A percentile compares a stretch with the other conserved stretches of the same genome.
Conservation (phyloP, 257 asterid genomes). For the Penstemon barbatus region DNA sequence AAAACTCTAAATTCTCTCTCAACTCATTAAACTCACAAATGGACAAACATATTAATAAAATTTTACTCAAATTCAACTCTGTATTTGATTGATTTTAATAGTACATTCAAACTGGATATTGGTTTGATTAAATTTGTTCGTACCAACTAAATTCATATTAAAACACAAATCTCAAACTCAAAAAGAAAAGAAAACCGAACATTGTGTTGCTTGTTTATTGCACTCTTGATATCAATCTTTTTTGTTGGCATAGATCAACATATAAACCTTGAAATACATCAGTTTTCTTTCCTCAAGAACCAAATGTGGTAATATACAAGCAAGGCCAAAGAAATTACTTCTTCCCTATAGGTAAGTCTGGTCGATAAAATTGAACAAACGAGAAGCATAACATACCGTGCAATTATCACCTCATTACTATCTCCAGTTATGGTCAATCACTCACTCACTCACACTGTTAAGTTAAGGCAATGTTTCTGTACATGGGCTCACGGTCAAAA, state of each 20-base stretch:
- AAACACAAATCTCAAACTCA: no score
- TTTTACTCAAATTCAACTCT: no score
- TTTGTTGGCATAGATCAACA: no score
- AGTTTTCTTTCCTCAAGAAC: not conserved
- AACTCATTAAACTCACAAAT: no score
- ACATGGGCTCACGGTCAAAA: slow-evolving; percentile 12
- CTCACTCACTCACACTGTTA: not conserved
- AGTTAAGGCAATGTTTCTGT: slow-evolving; percentile 5
- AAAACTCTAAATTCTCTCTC: no score
- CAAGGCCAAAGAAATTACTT: slow-evolving; percentile 24
- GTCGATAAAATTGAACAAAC: slow-evolving; percentile 22
- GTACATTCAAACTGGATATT: no score
- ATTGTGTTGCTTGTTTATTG: not conserved
- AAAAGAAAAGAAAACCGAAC: not conserved
- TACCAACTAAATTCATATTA: not conserved
- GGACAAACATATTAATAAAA: no score
- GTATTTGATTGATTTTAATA: no score
- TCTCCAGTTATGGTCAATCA: slow-evolving; percentile 3
- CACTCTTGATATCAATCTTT: no score
- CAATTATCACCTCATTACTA: slow-evolving; percentile 11
- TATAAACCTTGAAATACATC: no score
- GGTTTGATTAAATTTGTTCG: no score
- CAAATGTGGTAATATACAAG: slow-evolving; percentile 26
- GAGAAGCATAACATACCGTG: slow-evolving; percentile 19
- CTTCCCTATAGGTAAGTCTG: slow-evolving; percentile 6